Evolutionary conservation across 1,284 basidiomycete genomes (phyloP), one percentile per base, ranked within the genome.

Genomic region (Dichomitus squalens): DNA sequence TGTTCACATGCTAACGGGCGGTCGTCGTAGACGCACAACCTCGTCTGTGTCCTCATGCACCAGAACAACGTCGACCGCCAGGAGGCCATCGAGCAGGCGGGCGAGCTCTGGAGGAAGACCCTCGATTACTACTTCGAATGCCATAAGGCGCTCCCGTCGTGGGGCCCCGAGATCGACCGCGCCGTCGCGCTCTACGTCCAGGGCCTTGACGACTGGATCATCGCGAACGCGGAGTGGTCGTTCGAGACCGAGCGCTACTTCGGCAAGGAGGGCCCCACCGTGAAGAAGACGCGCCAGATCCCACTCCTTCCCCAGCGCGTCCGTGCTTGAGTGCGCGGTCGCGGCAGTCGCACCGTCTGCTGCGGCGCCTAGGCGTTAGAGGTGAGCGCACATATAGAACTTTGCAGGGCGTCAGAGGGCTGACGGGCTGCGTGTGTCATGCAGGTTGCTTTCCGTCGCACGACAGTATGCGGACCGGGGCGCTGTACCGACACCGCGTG

Each of bases 51-150:
- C 18, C 71, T 76, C 18, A 80, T 80, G 78, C 69, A 73, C 43
- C 71, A 79, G 61, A 58, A 73, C n/a, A 76, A 71, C 66, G 59
- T 70, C 52, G 67, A 61, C 29, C 52, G 87, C 59, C 97, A 99
- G 79, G 68, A 83, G 7, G 87, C 90, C 11, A 95, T 97, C 72
- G 98, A 98, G 77, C 93, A 95, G 49, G 95, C 92, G 29, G 96
- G 96, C 40, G 97, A 97, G 76, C 83, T 96, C 59, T 83, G 93
- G 72, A 95, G 98, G 73, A 94, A 98, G 74, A 66, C 63, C 36
- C 57, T 64, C 21, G 57, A 68, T 31, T 61, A 52, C 53, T 68
- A 65, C 55, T 60, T 65, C 46, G 58, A 59, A 48, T 60, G 58
- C 46, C 60, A 59, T 25, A 55, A 60, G 44, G 56, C 52, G 23